A percentile compares a stretch with the other conserved stretches of the same genome.
These are phyloP conservation scores for Tolypocladium inflatum DNA, from an alignment of 2,329 filamentous ascomycete species.

Conservation along the genomic window DNA sequence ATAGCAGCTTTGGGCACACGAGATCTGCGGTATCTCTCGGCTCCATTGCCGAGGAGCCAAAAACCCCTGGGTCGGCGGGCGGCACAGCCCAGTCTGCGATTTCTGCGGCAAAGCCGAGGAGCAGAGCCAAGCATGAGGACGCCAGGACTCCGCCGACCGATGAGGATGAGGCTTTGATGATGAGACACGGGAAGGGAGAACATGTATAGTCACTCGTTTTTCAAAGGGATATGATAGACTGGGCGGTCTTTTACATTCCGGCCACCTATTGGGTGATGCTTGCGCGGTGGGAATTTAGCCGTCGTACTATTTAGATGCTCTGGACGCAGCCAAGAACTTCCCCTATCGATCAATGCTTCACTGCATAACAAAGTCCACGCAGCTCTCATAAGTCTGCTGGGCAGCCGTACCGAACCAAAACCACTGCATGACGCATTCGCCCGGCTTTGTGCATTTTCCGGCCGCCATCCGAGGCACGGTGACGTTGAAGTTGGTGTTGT, in stretches of 20 bases:
- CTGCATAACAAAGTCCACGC: constrained; percentile 41
- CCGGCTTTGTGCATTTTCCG: constrained; percentile 36
- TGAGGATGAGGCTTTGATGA: constrained; percentile 31
- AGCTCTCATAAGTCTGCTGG: constrained; percentile 53
- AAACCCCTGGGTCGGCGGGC: constrained; percentile 4
- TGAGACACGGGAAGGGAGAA: constrained; percentile 6
- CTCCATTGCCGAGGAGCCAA: constrained; percentile 36
- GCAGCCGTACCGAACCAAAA: constrained; percentile 48
- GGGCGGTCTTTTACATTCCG: neutral
- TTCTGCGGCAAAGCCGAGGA: neutral
- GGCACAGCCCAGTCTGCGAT: neutral
- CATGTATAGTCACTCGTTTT: neutral
- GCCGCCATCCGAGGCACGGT: constrained; percentile 40
- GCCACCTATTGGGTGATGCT: neutral
- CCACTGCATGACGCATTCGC: constrained; percentile 48
- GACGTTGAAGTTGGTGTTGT: constrained; percentile 41
- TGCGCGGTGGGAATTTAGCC: neutral
- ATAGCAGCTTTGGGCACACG: constrained; percentile 23
- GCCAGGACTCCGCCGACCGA: constrained; percentile 17
- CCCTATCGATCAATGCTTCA: no score
- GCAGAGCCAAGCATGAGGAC: neutral
- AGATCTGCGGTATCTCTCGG: constrained; percentile 31
- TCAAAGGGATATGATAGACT: neutral
- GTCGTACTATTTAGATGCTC: neutral
- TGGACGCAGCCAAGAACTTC: neutral